Base-by-base conservation (phyloP, 2,329 filamentous ascomycete species). In the Graphilbum sp. region DNA sequence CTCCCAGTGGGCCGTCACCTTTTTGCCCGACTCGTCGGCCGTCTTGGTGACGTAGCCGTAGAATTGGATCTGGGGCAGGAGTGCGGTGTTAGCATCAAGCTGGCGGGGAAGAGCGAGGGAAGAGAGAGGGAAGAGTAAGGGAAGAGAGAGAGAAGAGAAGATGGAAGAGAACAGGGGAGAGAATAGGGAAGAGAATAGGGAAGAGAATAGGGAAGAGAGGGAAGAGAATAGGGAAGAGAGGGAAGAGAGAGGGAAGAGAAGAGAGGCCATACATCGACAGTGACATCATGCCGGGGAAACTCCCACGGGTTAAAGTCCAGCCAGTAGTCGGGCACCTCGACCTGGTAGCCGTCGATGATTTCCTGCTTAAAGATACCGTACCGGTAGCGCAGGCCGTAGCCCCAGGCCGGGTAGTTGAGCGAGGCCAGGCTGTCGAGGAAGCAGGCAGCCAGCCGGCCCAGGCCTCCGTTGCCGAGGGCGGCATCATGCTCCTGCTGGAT, bases 321-420 rank as follows among this genome's bases (percentile, higher is more conserved):
- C 90, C 90, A 98, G 62, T 98, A 96, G 57, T 98, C 90, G 17
- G 90, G 90, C 42, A 96, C 82, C 55, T 98, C 90, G 46, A 98
- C 86, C 60, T 98, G 90, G 57, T 95, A 98, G 41, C 90, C 90
- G 52, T 96, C 82, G 43, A 95, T 78, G 50, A 98, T 96, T 64
- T 96, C 90, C 64, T 98, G 90, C 66, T 96, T 96, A 75, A 98
- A 98, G 57, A 98, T 98, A 54, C 83, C 83, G 56, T 96, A 96
- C 57, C 86, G 72, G 65, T 98, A 98, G 52, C 90, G 76, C 48
- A 98, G 65, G 39, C 88, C 90, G 52, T 98, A 98, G 27, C 90
- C 90, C 90, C 90, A 98, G 17, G 90, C 90, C 10, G 90, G 84
- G 57, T 81, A 95, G 64, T 95, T 92, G 50, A 98, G 69, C 11